Evolutionary conservation across 176 grass and related monocot species (phyloP).

Genomic region (Ensete glaucum): DNA sequence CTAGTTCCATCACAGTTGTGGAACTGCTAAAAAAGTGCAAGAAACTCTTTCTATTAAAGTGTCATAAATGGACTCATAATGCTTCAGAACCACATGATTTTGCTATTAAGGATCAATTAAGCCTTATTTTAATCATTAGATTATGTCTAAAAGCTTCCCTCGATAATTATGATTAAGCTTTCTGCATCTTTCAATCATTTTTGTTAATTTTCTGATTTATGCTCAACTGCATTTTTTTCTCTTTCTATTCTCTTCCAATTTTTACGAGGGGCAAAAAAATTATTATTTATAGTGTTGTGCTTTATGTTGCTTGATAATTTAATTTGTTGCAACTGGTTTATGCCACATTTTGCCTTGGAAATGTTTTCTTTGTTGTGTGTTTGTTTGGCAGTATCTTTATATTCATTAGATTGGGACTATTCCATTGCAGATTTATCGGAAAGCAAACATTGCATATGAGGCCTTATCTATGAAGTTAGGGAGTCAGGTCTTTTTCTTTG

Average conservation of each 20-base stretch:
- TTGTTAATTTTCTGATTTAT: neutral
- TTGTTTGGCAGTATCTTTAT: slow-evolving; percentile 15
- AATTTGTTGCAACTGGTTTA: neutral
- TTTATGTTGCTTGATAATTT: neutral
- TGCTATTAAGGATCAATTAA: neutral
- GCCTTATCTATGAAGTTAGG: slow-evolving; percentile 60
- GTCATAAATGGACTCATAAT: neutral
- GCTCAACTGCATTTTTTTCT: neutral
- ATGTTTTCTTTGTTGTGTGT: neutral
- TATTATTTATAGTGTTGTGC: neutral
- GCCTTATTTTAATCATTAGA: neutral
- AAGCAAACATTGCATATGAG: slow-evolving; percentile 63
- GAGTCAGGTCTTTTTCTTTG: slow-evolving; percentile 74
- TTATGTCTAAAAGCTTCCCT: neutral
- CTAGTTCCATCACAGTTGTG: neutral
- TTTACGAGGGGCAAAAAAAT: neutral
- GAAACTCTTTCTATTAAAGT: no score
- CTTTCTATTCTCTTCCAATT: neutral
- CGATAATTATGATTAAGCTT: neutral
- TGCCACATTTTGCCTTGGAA: neutral
- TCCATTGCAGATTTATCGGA: slow-evolving; percentile 71
- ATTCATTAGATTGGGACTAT: slow-evolving; percentile 24
- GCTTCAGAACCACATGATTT: neutral
- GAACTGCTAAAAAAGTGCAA: neutral
- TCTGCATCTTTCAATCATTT: neutral